Percentiles rank a stretch among this genome's conserved stretches.
phyloP scores from a whole-genome alignment of 2,329 filamentous ascomycete genomes.

The Metarhizium sp. region DNA sequence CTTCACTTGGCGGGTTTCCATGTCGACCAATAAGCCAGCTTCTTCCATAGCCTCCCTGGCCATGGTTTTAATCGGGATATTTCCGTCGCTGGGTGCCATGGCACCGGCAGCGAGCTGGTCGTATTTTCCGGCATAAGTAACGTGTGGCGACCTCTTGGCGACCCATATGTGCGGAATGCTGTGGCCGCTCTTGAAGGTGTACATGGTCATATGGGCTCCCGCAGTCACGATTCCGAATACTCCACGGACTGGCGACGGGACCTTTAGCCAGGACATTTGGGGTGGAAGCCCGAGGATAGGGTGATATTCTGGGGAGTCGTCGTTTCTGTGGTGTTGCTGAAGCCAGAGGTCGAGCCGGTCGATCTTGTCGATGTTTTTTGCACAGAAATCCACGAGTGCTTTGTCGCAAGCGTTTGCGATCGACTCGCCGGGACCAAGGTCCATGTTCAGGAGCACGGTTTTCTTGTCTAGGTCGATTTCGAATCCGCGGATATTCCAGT shows the following conservation, averaged over 20 bases:
- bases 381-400: conserved; percentile 14
- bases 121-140: conserved; percentile 24
- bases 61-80: conserved; percentile 18
- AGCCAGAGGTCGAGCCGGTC: conserved; percentile 19
- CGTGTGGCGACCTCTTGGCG: conserved; percentile 18
- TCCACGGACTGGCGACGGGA: conserved; percentile 23
- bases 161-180: conserved; percentile 21
- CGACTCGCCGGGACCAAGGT: not conserved
- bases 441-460: conserved; percentile 14
- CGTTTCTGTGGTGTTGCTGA: conserved; percentile 1
- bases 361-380: conserved; percentile 16
- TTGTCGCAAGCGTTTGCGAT: conserved; percentile 1
- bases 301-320: conserved; percentile 13
- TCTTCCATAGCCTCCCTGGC: conserved; percentile 25
- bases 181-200: conserved; percentile 15
- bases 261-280: conserved; percentile 14
- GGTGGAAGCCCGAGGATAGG: conserved; percentile 17
- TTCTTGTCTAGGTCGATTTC: conserved; percentile 6
- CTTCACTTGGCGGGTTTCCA: conserved; percentile 12
- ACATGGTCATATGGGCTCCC: conserved; percentile 28
- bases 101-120: conserved; percentile 28
- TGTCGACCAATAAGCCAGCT: conserved; percentile 18
- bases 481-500: conserved; percentile 14
- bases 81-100: conserved; percentile 20
- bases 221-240: conserved; percentile 26